Evolutionary conservation across 306 rosid species (phyloP).

Genomic region (Pyrus communis): DNA sequence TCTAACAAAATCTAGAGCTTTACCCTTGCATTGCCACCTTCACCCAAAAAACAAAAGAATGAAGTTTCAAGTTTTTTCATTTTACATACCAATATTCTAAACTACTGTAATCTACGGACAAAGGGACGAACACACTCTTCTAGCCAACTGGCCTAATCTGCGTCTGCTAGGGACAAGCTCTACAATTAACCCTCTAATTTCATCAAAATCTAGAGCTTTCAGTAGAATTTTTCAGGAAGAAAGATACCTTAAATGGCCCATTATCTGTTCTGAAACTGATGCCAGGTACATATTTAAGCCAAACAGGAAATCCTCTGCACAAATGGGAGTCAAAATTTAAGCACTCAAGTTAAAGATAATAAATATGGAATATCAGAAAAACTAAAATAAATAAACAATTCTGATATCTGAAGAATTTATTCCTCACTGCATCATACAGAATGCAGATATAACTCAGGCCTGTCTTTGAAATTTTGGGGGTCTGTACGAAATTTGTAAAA

Average conservation of each 20-base stretch:
- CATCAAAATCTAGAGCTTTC: neutral
- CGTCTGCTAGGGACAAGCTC: too few species aligned
- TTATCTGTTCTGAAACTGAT: constrained; percentile 94
- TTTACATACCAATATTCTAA: neutral
- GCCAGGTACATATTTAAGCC: constrained; percentile 94
- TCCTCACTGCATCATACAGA: neutral
- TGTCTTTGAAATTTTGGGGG: too few species aligned
- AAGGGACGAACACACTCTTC: too few species aligned
- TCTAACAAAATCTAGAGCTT: neutral
- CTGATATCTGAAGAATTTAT: neutral
- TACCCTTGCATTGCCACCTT: constrained; percentile 84
- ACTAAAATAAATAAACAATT: neutral
- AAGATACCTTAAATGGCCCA: constrained; percentile 75
- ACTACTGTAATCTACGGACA: neutral
- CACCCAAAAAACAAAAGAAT: neutral
- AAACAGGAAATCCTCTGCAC: constrained; percentile 87
- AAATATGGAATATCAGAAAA: neutral
- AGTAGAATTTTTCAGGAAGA: neutral
- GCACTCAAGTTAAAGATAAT: neutral
- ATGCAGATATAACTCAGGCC: too few species aligned
- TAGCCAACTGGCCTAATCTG: neutral
- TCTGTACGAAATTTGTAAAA: too few species aligned
- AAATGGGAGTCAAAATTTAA: constrained; percentile 21
- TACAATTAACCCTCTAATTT: neutral
- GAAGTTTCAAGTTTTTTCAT: constrained; percentile 6